Conservation (phyloP, 2,329 filamentous ascomycete genomes). For the Chrysoporthe austroafricana region DNA sequence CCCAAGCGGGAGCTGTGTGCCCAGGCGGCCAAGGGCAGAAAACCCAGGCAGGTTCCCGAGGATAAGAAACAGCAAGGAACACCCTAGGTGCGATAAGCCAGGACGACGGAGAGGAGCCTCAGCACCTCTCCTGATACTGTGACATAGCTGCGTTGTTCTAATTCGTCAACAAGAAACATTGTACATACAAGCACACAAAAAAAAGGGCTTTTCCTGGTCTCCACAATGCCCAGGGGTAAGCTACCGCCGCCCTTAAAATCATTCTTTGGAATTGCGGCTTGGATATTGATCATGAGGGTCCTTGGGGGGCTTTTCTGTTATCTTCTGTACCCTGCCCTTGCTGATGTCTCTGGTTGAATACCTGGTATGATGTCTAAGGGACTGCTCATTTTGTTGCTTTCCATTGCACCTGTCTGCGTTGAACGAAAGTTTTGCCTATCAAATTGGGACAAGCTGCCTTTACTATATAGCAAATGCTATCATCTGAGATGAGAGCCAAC, state of each 20-base stretch:
- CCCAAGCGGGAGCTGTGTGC: slow-evolving; percentile 70
- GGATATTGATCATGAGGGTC: background rate
- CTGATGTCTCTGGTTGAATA: background rate
- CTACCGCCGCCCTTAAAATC: background rate
- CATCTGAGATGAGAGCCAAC: background rate
- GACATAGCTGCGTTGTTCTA: background rate
- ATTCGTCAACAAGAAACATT: background rate
- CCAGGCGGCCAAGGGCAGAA: slow-evolving; percentile 63
- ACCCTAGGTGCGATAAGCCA: background rate
- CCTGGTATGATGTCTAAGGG: background rate
- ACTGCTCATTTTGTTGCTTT: background rate
- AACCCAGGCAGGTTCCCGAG: slow-evolving; percentile 59
- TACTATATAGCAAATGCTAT: background rate
- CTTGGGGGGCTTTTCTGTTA: background rate
- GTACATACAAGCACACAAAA: background rate
- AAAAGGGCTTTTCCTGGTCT: background rate
- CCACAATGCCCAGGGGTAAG: background rate
- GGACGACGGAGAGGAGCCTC: background rate
- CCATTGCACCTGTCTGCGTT: background rate
- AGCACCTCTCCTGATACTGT: background rate
- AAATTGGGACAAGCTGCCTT: background rate
- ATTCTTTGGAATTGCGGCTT: background rate
- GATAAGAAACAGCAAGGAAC: slow-evolving; percentile 17
- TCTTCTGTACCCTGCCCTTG: background rate
- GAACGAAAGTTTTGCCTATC: background rate